Evolutionary conservation across 257 asterid species (phyloP), one percentile per base, ranked within the genome.

Genomic region (Przewalskia tangutica): DNA sequence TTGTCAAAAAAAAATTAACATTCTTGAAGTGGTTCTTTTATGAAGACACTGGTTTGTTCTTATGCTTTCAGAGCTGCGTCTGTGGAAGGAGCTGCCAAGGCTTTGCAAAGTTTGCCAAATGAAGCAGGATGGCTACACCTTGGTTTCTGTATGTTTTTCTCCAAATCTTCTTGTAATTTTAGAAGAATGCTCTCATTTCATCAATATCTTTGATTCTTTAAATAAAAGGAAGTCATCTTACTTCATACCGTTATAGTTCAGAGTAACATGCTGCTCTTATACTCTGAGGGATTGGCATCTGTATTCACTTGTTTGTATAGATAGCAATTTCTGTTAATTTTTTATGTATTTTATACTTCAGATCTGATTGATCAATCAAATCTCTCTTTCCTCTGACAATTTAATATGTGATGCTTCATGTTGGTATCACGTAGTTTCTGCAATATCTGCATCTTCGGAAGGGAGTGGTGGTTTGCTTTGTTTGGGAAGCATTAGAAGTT

Each of bases 41-140:
- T 50, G 46, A 70, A 23, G 9, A 4, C 18, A 50, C 23, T 48
- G 44, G 84, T 64, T 76, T 5, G 77, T 79, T 59, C 81, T 76
- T 63, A 81, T 83, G 82, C 83, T 54, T 86, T 46, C 94, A 95
- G 99, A 87, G 97, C 95, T 86, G 97, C 97, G 77, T 91, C 98
- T 70, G 84, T 85, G 81, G 89, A 91, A 90, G 97, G 94, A 85
- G 95, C 98, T 87, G 90, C 90, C 44, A 78, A 85, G 79, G 94
- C 97, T 85, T 90, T 95, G 91, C 96, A 88, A 87, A 89, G 83
- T 83, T 89, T 95, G 89, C 89, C 97, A 80, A 84, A 68, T 84
- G 99, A 91, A 87, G 94, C 95, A 75, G 98, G 97, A 85, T 89
- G 94, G 93, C 81, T 90, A 78, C 89, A 84, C 84, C 87, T 90